phyloP scores from a whole-genome alignment of 352 stramenopile species.

The Phytophthora sansomeana region DNA sequence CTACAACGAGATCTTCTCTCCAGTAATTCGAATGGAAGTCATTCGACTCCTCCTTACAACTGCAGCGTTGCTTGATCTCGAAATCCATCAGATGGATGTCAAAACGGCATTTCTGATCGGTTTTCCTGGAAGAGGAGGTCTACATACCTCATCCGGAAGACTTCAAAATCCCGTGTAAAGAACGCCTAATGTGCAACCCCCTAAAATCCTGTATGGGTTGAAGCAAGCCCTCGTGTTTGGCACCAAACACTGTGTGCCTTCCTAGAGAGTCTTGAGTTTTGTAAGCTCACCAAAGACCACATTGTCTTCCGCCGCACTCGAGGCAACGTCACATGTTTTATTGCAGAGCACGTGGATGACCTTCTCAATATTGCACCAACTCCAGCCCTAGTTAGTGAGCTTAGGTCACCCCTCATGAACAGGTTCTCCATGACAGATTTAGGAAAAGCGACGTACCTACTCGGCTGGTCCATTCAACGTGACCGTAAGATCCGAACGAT shows the following conservation, averaged over 20 bases:
- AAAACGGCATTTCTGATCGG: slow-evolving; percentile 33
- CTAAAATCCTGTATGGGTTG: slow-evolving; percentile 24
- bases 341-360: slow-evolving; percentile 7
- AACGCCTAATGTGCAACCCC: slow-evolving; percentile 16
- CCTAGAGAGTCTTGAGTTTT: background rate
- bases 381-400: slow-evolving; percentile 4
- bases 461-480: slow-evolving; percentile 20
- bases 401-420: slow-evolving; percentile 19
- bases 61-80: slow-evolving; percentile 15
- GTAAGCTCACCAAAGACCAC: slow-evolving; percentile 1
- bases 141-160: slow-evolving; percentile 28
- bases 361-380: no score
- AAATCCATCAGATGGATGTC: no score
- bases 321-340: background rate
- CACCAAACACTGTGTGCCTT: slow-evolving; percentile 16
- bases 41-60: background rate
- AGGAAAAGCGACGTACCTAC: slow-evolving; percentile 27
- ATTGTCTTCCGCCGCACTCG: slow-evolving; percentile 3
- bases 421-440: slow-evolving; percentile 25
- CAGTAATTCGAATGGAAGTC: slow-evolving; percentile 9
- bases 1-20: slow-evolving; percentile 2
- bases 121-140: slow-evolving; percentile 25
- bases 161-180: slow-evolving; percentile 15
- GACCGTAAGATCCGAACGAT: slow-evolving; percentile 28
- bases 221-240: slow-evolving; percentile 28